These are phyloP conservation scores for Dionaea muscipula DNA, from an alignment of 179 eudicot species.

Conservation along the genomic window DNA sequence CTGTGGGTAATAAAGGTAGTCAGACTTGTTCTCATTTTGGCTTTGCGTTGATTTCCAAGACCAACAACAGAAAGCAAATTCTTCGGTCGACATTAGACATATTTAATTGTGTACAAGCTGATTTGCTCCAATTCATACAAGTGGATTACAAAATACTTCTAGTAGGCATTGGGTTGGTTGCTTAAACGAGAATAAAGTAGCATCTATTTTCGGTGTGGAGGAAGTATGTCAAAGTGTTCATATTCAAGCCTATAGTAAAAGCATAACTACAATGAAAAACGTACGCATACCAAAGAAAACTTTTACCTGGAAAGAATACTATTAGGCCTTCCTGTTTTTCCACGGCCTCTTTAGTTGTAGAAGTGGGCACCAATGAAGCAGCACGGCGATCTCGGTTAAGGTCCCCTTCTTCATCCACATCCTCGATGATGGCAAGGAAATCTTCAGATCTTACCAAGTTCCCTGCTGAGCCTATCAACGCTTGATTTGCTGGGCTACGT, in stretches of 20 bases:
- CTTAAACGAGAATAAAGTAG: no score
- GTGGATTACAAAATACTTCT: no score
- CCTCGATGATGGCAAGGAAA: conserved; percentile 70
- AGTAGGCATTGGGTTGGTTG: no score
- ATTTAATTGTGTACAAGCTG: no score
- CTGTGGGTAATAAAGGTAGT: no score
- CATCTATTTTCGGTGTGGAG: no score
- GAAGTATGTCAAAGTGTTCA: no score
- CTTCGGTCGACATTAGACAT: no score
- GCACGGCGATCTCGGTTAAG: conserved; percentile 43
- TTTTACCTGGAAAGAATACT: conserved; percentile 93
- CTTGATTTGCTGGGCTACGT: conserved; percentile 64
- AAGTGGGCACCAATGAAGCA: conserved; percentile 31
- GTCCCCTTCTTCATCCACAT: conserved; percentile 82
- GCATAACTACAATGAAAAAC: not conserved
- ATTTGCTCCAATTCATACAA: no score
- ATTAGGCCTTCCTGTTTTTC: conserved; percentile 60
- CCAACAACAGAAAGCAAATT: no score
- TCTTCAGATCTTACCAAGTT: conserved; percentile 69
- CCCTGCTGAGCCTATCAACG: conserved; percentile 82
- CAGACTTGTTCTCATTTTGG: no score
- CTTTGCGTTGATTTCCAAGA: no score
- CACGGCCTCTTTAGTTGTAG: conserved; percentile 28
- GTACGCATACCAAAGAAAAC: not conserved
- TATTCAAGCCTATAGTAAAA: not conserved